phyloP scores from a whole-genome alignment of 2,329 filamentous ascomycete species.

The Fusarium piperis region DNA sequence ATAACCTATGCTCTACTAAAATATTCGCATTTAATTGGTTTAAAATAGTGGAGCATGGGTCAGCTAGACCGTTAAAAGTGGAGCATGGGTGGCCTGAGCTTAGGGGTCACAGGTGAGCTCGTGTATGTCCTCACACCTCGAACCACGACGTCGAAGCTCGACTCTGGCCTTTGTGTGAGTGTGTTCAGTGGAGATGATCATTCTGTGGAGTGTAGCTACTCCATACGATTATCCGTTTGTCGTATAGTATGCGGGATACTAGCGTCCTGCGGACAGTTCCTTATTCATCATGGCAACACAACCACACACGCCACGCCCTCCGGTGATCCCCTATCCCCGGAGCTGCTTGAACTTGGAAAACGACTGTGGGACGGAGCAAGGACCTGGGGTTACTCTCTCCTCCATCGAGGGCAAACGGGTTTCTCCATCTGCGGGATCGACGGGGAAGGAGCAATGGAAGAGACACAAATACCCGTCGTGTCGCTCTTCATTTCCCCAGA shows the following conservation, averaged over 20 bases:
- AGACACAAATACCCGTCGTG: conserved; percentile 15
- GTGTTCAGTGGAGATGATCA: background rate
- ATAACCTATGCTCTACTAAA: no score
- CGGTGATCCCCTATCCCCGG: background rate
- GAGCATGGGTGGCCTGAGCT: no score
- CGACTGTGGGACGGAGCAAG: background rate
- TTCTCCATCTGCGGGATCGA: conserved; percentile 1
- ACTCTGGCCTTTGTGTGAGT: background rate
- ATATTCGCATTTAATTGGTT: no score
- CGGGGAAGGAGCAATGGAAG: background rate
- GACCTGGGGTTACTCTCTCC: background rate
- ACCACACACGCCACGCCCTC: background rate
- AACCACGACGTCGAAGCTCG: conserved; percentile 8
- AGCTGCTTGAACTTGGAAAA: background rate
- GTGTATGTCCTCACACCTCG: no score
- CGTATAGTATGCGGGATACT: background rate
- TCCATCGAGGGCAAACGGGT: background rate
- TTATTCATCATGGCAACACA: background rate
- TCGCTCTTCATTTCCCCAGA: conserved; percentile 12
- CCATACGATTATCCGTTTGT: background rate
- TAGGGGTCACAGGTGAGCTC: no score
- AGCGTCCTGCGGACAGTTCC: background rate
- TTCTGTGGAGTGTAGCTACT: background rate
- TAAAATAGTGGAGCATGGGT: no score
- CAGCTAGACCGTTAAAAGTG: no score